A percentile compares a stretch with the other conserved stretches of the same genome.
Evolutionary conservation across 768 basidiomycete genomes (phyloP).

Genomic region (Imleria badia): DNA sequence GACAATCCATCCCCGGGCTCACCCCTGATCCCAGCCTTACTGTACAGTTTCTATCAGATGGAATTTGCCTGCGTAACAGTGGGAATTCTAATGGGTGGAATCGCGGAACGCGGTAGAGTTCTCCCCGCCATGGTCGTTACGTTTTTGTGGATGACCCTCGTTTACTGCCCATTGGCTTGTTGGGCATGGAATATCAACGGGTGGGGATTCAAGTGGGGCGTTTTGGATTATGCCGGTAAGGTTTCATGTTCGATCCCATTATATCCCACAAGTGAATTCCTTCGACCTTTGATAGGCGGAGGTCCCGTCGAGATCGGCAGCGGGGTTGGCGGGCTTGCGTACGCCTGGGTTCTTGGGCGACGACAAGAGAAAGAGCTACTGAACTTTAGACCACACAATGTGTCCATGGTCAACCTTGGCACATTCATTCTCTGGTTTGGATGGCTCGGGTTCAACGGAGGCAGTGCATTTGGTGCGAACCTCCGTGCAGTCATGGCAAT

Average conservation of each 20-base stretch:
- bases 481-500: conserved; percentile 81
- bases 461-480: conserved; percentile 85
- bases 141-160: conserved; percentile 83
- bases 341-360: conserved; percentile 83
- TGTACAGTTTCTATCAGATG: conserved; percentile 88
- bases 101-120: conserved; percentile 85
- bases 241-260: conserved; percentile 1
- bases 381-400: conserved; percentile 88
- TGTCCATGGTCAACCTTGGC: conserved; percentile 78
- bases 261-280: not conserved
- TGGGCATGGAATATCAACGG: conserved; percentile 84
- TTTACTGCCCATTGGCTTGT: conserved; percentile 84
- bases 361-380: conserved; percentile 68
- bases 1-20: conserved; percentile 75
- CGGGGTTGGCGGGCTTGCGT: conserved; percentile 83
- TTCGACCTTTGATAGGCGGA: conserved; percentile 49
- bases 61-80: conserved; percentile 84
- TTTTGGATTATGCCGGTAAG: conserved; percentile 83
- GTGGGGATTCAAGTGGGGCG: conserved; percentile 85
- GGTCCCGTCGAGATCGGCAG: conserved; percentile 88
- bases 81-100: conserved; percentile 71
- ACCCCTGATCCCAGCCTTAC: conserved; percentile 74
- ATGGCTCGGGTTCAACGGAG: conserved; percentile 90
- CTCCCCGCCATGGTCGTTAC: conserved; percentile 78
- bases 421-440: conserved; percentile 89